phyloP scores from a whole-genome alignment of 768 basidiomycete species.

The Xerocomellus intermedius region DNA sequence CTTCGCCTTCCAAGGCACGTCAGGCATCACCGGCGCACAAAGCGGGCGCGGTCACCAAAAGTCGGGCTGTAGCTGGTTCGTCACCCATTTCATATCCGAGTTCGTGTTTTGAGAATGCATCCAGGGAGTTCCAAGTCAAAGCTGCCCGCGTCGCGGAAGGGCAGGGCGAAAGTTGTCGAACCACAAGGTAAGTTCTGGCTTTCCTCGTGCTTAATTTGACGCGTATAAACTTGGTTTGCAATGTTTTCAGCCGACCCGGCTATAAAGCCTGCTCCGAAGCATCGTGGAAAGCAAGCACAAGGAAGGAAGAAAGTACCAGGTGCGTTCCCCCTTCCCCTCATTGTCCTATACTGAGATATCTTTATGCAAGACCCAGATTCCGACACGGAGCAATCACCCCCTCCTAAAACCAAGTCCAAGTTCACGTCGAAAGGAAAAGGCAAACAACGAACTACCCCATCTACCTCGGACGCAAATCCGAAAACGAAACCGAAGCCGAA shows the following conservation, averaged over 20 bases:
- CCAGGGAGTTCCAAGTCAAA: conserved; percentile 16
- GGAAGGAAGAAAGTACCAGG: conserved; percentile 12
- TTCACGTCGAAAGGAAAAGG: conserved; percentile 10
- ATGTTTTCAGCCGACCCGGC: not conserved
- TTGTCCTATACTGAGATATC: not conserved
- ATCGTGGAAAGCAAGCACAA: conserved; percentile 11
- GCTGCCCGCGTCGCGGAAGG: conserved; percentile 3
- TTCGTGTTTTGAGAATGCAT: not conserved
- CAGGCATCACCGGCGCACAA: conserved; percentile 1
- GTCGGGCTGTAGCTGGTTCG: conserved; percentile 24
- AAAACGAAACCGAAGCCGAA: conserved; percentile 1
- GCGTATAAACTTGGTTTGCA: not conserved
- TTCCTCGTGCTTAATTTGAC: not conserved
- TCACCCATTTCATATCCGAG: not conserved
- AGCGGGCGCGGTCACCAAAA: not conserved
- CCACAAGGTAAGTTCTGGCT: not conserved
- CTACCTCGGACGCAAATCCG: not conserved
- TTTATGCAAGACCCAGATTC: not conserved
- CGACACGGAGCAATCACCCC: conserved; percentile 2
- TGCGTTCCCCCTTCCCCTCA: not conserved
- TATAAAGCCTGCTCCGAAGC: conserved; percentile 14
- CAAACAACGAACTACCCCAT: not conserved
- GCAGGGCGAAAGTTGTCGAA: conserved; percentile 6
- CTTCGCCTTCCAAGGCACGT: not conserved
- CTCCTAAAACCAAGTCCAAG: not conserved